Evolutionary conservation across 2,329 filamentous ascomycete genomes (phyloP).

Genomic region (Stemphylium vesicarium): DNA sequence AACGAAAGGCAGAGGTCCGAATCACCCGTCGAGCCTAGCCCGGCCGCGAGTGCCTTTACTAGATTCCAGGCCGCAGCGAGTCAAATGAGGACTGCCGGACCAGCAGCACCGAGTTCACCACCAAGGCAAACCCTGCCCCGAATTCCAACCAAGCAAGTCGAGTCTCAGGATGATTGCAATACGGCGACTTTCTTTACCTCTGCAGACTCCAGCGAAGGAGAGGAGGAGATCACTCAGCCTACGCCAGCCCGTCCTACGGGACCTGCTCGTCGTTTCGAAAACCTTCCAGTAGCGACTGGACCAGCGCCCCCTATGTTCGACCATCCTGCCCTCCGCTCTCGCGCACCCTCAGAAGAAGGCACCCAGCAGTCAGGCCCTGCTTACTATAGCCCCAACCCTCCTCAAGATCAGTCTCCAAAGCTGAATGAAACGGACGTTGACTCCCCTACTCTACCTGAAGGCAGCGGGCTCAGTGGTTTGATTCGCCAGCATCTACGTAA

Average conservation of each 20-base stretch:
- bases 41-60: constrained; percentile 49
- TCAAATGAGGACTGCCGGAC: constrained; percentile 49
- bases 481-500: constrained; percentile 83
- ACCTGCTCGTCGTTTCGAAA: constrained; percentile 39
- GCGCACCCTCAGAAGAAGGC: constrained; percentile 30
- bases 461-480: constrained; percentile 75
- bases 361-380: constrained; percentile 14
- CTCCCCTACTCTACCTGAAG: constrained; percentile 77
- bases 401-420: constrained; percentile 7
- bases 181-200: constrained; percentile 41
- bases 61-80: constrained; percentile 55
- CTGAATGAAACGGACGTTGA: constrained; percentile 56
- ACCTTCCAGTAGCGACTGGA: constrained; percentile 41
- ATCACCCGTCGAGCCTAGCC: constrained; percentile 38
- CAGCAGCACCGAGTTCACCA: constrained; percentile 20
- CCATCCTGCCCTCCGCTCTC: constrained; percentile 47
- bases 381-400: constrained; percentile 13
- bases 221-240: constrained; percentile 30
- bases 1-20: constrained; percentile 35
- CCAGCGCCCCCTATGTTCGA: constrained; percentile 45
- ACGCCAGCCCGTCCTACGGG: constrained; percentile 25
- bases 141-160: constrained; percentile 11
- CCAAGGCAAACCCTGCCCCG: constrained; percentile 18
- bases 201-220: constrained; percentile 41
- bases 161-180: constrained; percentile 23